Evolutionary conservation across 169 alveolate genomes (phyloP).

Genomic region (Cryptosporidium sp.): DNA sequence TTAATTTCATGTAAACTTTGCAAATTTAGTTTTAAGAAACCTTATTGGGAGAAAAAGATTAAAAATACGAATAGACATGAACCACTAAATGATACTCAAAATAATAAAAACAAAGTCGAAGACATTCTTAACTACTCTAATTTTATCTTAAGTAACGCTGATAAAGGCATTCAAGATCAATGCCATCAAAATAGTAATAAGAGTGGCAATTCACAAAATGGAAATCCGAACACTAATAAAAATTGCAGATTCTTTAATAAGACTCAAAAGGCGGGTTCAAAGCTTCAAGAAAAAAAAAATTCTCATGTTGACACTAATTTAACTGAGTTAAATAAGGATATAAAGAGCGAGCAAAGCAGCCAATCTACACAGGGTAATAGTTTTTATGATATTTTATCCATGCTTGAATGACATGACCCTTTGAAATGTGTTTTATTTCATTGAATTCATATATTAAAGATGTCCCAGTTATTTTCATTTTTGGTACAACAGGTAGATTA

Average conservation of each 20-base stretch:
- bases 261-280: background rate
- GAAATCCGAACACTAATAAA: background rate
- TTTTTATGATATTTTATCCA: constrained; percentile 62
- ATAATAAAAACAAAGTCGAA: background rate
- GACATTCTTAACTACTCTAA: constrained; percentile 7
- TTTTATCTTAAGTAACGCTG: background rate
- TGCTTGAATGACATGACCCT: constrained; percentile 13
- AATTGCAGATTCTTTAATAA: background rate
- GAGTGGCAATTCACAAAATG: background rate
- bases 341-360: background rate
- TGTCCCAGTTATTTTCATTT: constrained; percentile 60
- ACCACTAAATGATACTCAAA: background rate
- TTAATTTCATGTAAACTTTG: constrained; percentile 24
- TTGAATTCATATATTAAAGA: background rate
- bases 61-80: background rate
- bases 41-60: constrained; percentile 6
- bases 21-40: background rate
- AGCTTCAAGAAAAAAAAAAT: background rate
- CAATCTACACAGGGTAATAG: constrained; percentile 6
- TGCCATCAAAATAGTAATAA: background rate
- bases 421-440: constrained; percentile 7
- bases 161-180: background rate
- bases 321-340: background rate
- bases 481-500: constrained; percentile 73
- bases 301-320: background rate